Percentiles rank a stretch among this genome's conserved stretches.
Conservation (phyloP, 306 rosid species). For the Vigna mungo region DNA sequence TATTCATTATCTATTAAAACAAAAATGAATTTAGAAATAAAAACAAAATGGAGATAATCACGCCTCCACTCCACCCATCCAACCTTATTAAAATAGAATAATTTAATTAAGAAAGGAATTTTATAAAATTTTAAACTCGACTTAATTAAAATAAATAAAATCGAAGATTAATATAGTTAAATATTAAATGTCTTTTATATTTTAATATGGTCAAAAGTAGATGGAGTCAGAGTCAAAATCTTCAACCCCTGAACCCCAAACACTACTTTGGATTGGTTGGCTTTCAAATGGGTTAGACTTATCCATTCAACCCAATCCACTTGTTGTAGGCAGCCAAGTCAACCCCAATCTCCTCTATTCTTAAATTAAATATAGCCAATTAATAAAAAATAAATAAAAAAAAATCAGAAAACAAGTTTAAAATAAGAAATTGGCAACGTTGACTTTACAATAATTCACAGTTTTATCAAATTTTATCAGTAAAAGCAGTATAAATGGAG, state of each 20-base stretch:
- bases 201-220: not conserved
- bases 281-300: not conserved
- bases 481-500: conserved; percentile 10
- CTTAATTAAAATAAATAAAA: too few species aligned
- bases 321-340: not conserved
- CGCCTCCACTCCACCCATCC: too few species aligned
- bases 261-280: not conserved
- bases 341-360: not conserved
- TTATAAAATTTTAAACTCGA: too few species aligned
- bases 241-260: conserved; percentile 16
- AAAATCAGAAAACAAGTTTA: not conserved
- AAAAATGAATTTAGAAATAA: too few species aligned
- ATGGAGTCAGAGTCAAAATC: not conserved
- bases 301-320: not conserved
- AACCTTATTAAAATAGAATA: too few species aligned
- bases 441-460: conserved; percentile 26
- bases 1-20: too few species aligned
- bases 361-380: not conserved
- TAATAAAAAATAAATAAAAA: not conserved
- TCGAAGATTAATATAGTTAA: not conserved
- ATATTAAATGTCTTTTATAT: not conserved
- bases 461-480: conserved; percentile 6
- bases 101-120: too few species aligned
- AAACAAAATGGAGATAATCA: too few species aligned
- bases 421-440: not conserved